phyloP scores from a whole-genome alignment of 768 basidiomycete species.

The Leccinum olivaceopallidum region DNA sequence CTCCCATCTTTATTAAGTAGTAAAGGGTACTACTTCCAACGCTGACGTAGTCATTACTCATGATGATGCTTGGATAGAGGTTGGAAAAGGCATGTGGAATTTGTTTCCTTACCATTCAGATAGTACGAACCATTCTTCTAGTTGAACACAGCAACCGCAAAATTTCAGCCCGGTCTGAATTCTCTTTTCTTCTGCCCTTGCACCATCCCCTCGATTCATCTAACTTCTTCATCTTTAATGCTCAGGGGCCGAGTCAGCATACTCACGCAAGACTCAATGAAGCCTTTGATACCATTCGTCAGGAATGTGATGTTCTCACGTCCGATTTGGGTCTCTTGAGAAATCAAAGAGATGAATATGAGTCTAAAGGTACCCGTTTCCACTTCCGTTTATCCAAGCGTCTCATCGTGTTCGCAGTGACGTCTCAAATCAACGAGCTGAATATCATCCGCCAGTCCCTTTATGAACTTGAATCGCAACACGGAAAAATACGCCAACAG shows the following conservation, averaged over 20 bases:
- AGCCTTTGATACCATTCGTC: constrained; percentile 75
- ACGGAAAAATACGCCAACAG: constrained; percentile 80
- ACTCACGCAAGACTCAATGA: constrained; percentile 61
- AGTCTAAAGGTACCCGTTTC: constrained; percentile 66
- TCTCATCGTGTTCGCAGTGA: constrained; percentile 46
- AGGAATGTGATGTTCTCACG: constrained; percentile 79
- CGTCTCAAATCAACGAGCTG: constrained; percentile 84
- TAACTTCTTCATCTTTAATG: constrained; percentile 19
- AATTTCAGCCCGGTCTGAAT: constrained; percentile 21
- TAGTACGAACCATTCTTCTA: too few species aligned
- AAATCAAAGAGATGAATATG: constrained; percentile 85
- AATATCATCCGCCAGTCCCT: constrained; percentile 87
- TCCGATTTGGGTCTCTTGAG: constrained; percentile 68
- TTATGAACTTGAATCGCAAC: constrained; percentile 89
- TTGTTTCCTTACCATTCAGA: too few species aligned
- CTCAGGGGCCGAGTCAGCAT: constrained; percentile 43
- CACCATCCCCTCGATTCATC: constrained; percentile 1
- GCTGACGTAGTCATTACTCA: too few species aligned
- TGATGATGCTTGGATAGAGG: too few species aligned
- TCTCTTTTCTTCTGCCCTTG: constrained; percentile 1
- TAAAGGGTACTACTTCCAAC: too few species aligned
- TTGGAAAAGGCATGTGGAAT: too few species aligned
- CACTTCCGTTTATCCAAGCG: constrained; percentile 2
- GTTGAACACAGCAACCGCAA: constrained; percentile 17
- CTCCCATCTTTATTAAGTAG: too few species aligned